Conservation (phyloP, 2,329 filamentous ascomycete species). For the Calonectria montana region DNA sequence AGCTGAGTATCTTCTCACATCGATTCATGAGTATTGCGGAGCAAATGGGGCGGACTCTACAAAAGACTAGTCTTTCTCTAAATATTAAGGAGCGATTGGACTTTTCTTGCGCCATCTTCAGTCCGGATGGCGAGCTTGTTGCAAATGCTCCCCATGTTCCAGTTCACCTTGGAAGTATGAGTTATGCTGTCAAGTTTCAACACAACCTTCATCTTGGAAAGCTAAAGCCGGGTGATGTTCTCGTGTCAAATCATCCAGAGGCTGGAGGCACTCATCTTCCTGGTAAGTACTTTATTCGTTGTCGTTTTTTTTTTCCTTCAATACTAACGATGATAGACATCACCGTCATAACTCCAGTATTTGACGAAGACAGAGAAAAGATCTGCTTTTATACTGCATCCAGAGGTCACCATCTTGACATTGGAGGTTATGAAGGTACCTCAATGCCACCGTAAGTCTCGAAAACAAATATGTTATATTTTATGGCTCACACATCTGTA, state of each 20-base stretch:
- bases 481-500: background rate
- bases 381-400: conserved; percentile 31
- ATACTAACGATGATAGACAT: conserved; percentile 7
- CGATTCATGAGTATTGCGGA: conserved; percentile 86
- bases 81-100: conserved; percentile 85
- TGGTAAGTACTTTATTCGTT: background rate
- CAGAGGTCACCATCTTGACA: conserved; percentile 31
- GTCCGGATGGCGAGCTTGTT: conserved; percentile 76
- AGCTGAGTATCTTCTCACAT: conserved; percentile 79
- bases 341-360: conserved; percentile 30
- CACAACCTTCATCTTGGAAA: conserved; percentile 73
- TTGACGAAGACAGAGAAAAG: conserved; percentile 22
- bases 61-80: conserved; percentile 79
- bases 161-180: conserved; percentile 83
- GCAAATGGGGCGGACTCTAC: conserved; percentile 80
- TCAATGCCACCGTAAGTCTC: conserved; percentile 49
- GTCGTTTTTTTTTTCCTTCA: too few species aligned
- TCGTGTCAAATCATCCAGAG: conserved; percentile 70
- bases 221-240: conserved; percentile 78
- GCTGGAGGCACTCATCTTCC: conserved; percentile 17
- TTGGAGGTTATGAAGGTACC: conserved; percentile 28
- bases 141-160: conserved; percentile 82
- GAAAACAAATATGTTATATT: background rate
- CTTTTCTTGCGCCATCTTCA: conserved; percentile 82
- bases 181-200: conserved; percentile 77